Evolutionary conservation across 495 filamentous ascomycete genomes (phyloP).

Genomic region (Darksidea phi): DNA sequence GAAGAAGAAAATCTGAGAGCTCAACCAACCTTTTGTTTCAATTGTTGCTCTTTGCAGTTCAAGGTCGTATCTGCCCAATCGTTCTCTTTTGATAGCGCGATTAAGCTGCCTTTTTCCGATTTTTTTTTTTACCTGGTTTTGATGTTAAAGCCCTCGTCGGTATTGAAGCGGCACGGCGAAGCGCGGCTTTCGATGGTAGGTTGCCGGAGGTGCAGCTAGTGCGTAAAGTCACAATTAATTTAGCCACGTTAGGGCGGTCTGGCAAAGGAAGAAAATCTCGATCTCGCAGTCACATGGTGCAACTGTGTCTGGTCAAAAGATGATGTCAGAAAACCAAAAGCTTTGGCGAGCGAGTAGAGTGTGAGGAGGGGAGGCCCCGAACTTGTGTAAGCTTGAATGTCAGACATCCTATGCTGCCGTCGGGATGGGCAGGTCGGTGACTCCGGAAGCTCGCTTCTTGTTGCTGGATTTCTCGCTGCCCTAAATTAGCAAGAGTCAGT

Average conservation of each 20-base stretch:
- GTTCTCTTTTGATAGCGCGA: not conserved
- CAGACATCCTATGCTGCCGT: not conserved
- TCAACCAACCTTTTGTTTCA: too few relatives aligned
- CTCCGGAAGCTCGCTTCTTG: not conserved
- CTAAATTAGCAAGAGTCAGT: slow-evolving; percentile 14
- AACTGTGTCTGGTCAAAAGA: not conserved
- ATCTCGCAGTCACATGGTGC: not conserved
- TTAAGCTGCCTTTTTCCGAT: not conserved
- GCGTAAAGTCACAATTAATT: not conserved
- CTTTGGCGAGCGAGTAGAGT: not conserved
- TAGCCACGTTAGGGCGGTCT: not conserved
- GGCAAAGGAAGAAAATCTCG: not conserved
- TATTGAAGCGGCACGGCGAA: too few relatives aligned
- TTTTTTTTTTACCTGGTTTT: slow-evolving; percentile 5
- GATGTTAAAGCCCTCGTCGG: not conserved
- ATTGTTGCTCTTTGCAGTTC: too few relatives aligned
- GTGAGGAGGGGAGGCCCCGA: not conserved
- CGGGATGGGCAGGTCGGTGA: not conserved
- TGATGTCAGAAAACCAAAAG: not conserved
- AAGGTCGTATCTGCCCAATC: too few relatives aligned
- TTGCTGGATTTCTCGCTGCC: not conserved
- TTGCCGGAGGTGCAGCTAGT: too few relatives aligned
- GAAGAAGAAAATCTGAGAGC: too few relatives aligned
- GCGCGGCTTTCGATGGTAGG: too few relatives aligned
- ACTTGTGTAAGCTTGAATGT: not conserved